Base-by-base conservation (phyloP, 192 early-diverging fungal species). In the Lobosporangium transversale region DNA sequence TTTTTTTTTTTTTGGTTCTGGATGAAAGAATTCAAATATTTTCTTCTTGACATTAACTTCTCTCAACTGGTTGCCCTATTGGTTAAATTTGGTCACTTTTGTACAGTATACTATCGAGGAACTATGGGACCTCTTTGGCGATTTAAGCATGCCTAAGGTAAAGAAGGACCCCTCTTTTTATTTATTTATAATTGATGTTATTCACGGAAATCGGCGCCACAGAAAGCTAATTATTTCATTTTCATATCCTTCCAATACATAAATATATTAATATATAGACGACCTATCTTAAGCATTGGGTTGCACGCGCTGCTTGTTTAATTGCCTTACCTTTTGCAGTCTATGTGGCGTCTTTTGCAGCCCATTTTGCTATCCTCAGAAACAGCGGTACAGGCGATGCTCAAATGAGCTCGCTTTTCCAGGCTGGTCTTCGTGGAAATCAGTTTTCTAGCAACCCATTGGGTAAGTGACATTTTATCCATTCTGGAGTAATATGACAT, bases 381-480 rank as follows among this genome's bases (percentile, higher is more conserved):
- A 82, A 85, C 47, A 89, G 85, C 30, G 98, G 98, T 0, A 80
- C 90, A 4, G 96, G 97, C 6, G 94, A 97, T 80, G 90, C 91
- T 18, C 88, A 90, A 49, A 99, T 99, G 98, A 92, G 92, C 70
- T 94, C 95, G 6, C 81, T 97, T n/a, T 99, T 99, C 84, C 98
- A 99, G 78, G 94, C 96, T n/a, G 80, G 86, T 24, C 80, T 99
- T 23, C 59, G 85, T 37, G 98, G 98, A 33, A 95, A 88, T 78
- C 79, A 87, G 50, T 90, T 98, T 24, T 59, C 79, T 27, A 60
- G 87, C 40, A 94, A 95, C 73, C 98, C 98, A 11, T 68, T 96
- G 11, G 82, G 94, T 94, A 79, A 32, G 62, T 42, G 15, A 5
- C 18, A n/a, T 4, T 36, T 0, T 24, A 15, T 51, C 14, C n/a